These are phyloP conservation scores for Phytophthora fragariaefolia DNA, from an alignment of 352 stramenopile genomes.

Conservation along the genomic window DNA sequence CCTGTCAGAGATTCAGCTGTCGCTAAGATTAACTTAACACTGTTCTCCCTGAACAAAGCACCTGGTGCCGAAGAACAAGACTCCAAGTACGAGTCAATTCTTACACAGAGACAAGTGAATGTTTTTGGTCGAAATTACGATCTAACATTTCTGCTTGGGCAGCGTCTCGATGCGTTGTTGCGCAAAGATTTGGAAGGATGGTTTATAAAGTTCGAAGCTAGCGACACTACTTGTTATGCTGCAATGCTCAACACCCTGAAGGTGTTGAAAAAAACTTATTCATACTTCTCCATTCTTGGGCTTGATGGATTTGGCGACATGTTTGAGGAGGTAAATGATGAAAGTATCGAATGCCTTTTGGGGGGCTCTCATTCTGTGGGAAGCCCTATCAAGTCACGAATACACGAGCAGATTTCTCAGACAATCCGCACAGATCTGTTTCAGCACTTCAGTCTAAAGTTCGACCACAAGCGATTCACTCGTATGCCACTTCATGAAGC, in stretches of 20 bases:
- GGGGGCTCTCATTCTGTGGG: conserved; percentile 24
- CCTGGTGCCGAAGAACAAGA: conserved; percentile 15
- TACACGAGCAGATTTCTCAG: conserved; percentile 55
- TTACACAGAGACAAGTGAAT: conserved; percentile 45
- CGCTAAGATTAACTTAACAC: conserved; percentile 6
- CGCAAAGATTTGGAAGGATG: conserved; percentile 64
- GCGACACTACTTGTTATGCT: conserved; percentile 59
- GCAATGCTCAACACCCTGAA: conserved; percentile 50
- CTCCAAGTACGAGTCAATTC: conserved; percentile 41
- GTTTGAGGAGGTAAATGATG: conserved; percentile 38
- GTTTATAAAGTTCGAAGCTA: conserved; percentile 60
- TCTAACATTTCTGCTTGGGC: conserved; percentile 58
- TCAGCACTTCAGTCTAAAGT: conserved; percentile 63
- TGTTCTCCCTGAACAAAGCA: background rate
- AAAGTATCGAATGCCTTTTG: conserved; percentile 23
- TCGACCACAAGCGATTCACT: conserved; percentile 47
- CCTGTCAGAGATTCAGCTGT: conserved; percentile 3
- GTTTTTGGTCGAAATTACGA: conserved; percentile 72
- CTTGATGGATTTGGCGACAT: conserved; percentile 46
- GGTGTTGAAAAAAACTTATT: conserved; percentile 46
- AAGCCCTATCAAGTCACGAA: conserved; percentile 36
- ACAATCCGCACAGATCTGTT: conserved; percentile 65
- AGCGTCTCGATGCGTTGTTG: conserved; percentile 58
- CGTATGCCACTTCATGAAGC: conserved; percentile 38
- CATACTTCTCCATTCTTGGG: conserved; percentile 27